Conservation (phyloP, 257 asterid species). For the Solanum lycopersicoides region DNA sequence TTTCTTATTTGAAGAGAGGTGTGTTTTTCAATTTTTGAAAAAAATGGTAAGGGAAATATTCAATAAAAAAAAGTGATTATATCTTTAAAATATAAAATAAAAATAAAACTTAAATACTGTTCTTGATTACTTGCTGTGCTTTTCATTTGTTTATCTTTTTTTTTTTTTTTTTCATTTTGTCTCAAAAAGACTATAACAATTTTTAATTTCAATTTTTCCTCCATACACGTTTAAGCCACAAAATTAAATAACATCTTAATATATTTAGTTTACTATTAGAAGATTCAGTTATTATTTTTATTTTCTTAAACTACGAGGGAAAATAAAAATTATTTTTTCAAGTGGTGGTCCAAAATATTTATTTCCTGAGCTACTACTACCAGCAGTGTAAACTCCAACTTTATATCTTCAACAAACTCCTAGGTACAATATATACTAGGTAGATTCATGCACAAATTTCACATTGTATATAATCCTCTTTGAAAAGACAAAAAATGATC, state of each 20-base stretch:
- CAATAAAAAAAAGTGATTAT: not conserved
- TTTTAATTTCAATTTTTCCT: too few relatives aligned
- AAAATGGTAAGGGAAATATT: not conserved
- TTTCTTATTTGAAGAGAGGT: too few relatives aligned
- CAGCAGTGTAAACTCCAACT: not conserved
- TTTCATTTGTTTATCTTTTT: too few relatives aligned
- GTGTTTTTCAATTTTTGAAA: not conserved
- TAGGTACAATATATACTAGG: too few relatives aligned
- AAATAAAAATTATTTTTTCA: too few relatives aligned
- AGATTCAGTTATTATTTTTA: not conserved
- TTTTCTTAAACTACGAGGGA: not conserved
- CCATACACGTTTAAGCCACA: not conserved
- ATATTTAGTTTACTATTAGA: too few relatives aligned
- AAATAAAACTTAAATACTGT: too few relatives aligned
- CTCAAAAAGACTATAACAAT: not conserved
- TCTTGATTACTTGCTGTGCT: not conserved
- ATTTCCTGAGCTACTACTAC: not conserved
- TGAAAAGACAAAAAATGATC: constrained; percentile 11
- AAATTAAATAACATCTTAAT: too few relatives aligned
- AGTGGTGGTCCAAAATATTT: not conserved
- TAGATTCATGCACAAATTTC: too few relatives aligned
- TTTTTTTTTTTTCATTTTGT: too few relatives aligned
- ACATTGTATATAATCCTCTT: not conserved
- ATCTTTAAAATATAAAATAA: too few relatives aligned
- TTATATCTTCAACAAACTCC: not conserved